A percentile compares a stretch with the other conserved stretches of the same genome.
Conservation (phyloP, 148 eudicot species). For the Linanthus parryae region DNA sequence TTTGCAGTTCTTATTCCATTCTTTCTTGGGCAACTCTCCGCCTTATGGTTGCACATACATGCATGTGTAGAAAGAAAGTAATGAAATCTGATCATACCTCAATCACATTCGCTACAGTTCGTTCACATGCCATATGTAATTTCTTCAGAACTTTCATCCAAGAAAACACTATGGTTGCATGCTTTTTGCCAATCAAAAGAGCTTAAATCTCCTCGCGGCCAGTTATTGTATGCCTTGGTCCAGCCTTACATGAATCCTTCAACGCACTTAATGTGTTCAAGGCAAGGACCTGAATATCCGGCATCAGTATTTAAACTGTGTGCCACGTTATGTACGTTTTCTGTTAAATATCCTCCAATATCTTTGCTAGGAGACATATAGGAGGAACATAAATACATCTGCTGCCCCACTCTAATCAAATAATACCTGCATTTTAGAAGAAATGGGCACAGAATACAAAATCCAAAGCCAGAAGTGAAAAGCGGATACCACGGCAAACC, state of each 20-base stretch:
- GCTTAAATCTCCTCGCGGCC: conserved; percentile 96
- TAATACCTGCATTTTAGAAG: conserved; percentile 46
- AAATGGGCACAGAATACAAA: conserved; percentile 13
- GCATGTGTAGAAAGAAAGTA: background rate
- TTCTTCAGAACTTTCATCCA: conserved; percentile 99
- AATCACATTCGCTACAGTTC: conserved; percentile 90
- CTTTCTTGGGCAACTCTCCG: too few species aligned
- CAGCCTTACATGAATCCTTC: conserved; percentile 86
- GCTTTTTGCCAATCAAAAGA: conserved; percentile 74
- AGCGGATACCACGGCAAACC: too few species aligned
- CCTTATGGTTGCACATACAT: background rate
- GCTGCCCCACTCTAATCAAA: conserved; percentile 86
- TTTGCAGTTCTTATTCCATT: too few species aligned
- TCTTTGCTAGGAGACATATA: conserved; percentile 99
- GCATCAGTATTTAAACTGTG: conserved; percentile 50
- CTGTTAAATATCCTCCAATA: conserved; percentile 85
- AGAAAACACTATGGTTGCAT: conserved; percentile 93
- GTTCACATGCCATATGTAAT: conserved; percentile 95
- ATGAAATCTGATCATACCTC: conserved; percentile 47
- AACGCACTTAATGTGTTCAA: conserved; percentile 80
- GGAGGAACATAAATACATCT: conserved; percentile 96
- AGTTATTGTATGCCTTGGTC: conserved; percentile 87
- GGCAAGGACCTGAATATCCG: conserved; percentile 77
- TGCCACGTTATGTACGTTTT: conserved; percentile 85
- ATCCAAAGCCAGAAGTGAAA: too few species aligned